Base-by-base conservation (phyloP, 176 grass and related monocot genomes). In the Ensete glaucum region DNA sequence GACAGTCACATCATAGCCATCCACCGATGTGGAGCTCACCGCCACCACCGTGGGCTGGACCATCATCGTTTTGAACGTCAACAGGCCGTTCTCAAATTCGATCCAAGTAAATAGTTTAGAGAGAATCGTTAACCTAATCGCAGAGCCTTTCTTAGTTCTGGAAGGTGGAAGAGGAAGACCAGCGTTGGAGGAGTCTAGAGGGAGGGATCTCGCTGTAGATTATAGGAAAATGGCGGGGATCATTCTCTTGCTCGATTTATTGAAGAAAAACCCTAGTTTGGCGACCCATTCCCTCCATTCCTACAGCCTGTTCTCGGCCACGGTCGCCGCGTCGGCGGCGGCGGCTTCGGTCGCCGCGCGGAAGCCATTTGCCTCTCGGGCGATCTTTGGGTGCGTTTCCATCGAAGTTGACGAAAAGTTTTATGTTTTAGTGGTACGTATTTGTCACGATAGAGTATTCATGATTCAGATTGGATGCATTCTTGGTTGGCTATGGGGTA, bases 161-260 rank as follows among this genome's bases (percentile, higher is more conserved):
- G 34, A 29, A 29, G 27, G 27, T 2, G 27, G 4, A 5, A 0
- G 4, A 6, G 34, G 34, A 43, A 4, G n/a, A n/a, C n/a, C 4
- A 43, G 34, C 0, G 34, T 20, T 17, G 57, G 67, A 9, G 8
- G 67, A 69, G n/a, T 2, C 17, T 15, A 69, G 15, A 15, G 67
- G 22, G 67, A 50, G 29, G 15, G 43, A 21, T 70, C 48, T 50
- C 43, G 50, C 67, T 12, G 48, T 17, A 10, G 34, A 70, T 20
- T 6, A 12, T 9, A 50, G 17, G 21, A 50, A 1, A 74, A 74
- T 74, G 64, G 56, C 87, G 57, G 89, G 85, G 52, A 52, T 91
- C 77, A 83, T 59, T 12, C 83, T 91, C 77, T 75, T 91, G 58
- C 75, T 91, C 74, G 89, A 91, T 73, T 75, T 91, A 17, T 76